Conservation (phyloP, 2,329 filamentous ascomycete species). For the Phialemoniopsis sp. region DNA sequence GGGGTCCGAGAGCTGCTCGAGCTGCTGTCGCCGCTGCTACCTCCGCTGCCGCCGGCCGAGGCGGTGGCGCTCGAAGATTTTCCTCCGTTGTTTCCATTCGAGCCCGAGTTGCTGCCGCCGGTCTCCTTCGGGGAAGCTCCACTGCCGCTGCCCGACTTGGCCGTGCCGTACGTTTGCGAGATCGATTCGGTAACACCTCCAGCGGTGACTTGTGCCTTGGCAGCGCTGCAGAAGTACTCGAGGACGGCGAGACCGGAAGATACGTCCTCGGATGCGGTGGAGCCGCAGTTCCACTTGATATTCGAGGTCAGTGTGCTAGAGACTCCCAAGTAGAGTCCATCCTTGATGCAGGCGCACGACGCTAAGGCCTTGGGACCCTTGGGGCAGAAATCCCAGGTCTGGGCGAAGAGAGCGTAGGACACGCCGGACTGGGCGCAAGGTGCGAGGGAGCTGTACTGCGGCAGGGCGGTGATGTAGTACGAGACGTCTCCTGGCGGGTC, state of each 20-base stretch:
- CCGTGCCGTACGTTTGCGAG: slow-evolving; percentile 16
- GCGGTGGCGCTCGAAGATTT: background rate
- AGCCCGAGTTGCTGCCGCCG: no score
- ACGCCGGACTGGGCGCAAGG: slow-evolving; percentile 40
- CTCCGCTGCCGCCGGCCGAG: slow-evolving; percentile 8
- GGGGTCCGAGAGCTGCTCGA: slow-evolving; percentile 16
- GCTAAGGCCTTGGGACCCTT: slow-evolving; percentile 42
- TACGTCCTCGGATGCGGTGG: slow-evolving; percentile 36
- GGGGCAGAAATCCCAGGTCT: slow-evolving; percentile 36
- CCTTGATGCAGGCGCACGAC: slow-evolving; percentile 48
- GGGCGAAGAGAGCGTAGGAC: slow-evolving; percentile 31
- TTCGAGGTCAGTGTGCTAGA: slow-evolving; percentile 37
- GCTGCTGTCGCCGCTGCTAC: slow-evolving; percentile 2
- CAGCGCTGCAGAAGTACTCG: slow-evolving; percentile 46
- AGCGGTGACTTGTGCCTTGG: slow-evolving; percentile 31
- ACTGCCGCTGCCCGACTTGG: background rate
- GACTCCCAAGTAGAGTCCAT: slow-evolving; percentile 37
- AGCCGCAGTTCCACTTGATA: slow-evolving; percentile 39
- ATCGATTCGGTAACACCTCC: slow-evolving; percentile 34
- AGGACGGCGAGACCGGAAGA: slow-evolving; percentile 40
- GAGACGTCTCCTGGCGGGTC: slow-evolving; percentile 49
- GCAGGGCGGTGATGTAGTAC: slow-evolving; percentile 49
- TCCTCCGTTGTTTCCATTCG: no score
- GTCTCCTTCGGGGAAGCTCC: slow-evolving; percentile 1
- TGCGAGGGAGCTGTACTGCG: slow-evolving; percentile 37